Evolutionary conservation across 768 basidiomycete species (phyloP).

Genomic region (Russula virescens): DNA sequence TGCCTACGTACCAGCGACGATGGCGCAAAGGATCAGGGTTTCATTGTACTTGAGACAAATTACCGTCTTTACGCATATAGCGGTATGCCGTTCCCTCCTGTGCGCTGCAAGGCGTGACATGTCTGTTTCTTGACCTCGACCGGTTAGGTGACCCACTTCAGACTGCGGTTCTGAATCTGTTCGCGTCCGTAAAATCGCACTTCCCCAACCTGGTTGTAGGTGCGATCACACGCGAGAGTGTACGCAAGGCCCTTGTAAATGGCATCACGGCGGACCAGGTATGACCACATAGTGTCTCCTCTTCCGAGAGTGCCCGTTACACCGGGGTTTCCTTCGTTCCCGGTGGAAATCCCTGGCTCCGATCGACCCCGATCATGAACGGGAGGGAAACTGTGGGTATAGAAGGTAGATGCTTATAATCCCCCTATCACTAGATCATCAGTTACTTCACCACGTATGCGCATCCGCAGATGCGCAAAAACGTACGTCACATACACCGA

Average conservation of each 20-base stretch:
- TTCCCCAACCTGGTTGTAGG: constrained; percentile 98
- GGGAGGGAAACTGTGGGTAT: not conserved
- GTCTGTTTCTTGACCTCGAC: constrained; percentile 12
- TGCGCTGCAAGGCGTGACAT: not conserved
- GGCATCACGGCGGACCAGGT: constrained; percentile 98
- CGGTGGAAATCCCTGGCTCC: not conserved
- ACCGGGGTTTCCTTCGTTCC: not conserved
- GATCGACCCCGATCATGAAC: not conserved
- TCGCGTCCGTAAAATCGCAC: constrained; percentile 86
- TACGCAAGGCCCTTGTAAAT: constrained; percentile 87
- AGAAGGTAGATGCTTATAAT: not conserved
- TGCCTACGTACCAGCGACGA: constrained; percentile 54
- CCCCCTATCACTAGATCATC: constrained; percentile 63
- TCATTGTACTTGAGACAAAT: constrained; percentile 96
- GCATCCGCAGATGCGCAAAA: constrained; percentile 96
- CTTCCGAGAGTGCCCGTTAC: not conserved
- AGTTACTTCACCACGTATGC: constrained; percentile 92
- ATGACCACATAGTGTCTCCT: constrained; percentile 22
- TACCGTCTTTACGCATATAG: constrained; percentile 98
- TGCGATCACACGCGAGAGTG: constrained; percentile 89
- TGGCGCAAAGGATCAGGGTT: constrained; percentile 68
- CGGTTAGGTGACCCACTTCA: constrained; percentile 85
- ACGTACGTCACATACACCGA: constrained; percentile 44
- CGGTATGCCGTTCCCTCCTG: constrained; percentile 41
- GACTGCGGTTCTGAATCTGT: constrained; percentile 92